These are phyloP conservation scores for Psilocybe cyanescens DNA, from an alignment of 768 basidiomycete genomes.

Conservation along the genomic window DNA sequence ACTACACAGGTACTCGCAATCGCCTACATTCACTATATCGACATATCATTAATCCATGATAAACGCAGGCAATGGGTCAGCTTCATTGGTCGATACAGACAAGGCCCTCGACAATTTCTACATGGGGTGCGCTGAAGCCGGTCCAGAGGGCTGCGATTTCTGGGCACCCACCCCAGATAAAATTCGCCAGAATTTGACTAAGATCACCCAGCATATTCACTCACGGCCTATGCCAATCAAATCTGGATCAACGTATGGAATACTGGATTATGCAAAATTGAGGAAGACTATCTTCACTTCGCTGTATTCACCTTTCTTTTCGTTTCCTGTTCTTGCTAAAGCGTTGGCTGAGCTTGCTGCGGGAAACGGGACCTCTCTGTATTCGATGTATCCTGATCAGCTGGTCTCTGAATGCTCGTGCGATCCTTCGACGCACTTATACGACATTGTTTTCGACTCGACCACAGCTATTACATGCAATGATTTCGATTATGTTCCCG, in stretches of 20 bases:
- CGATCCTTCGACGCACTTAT: neutral
- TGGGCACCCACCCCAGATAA: slow-evolving; percentile 33
- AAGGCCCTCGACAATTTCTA: slow-evolving; percentile 39
- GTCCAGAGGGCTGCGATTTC: slow-evolving; percentile 39
- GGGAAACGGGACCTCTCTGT: slow-evolving; percentile 28
- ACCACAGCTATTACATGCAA: slow-evolving; percentile 34
- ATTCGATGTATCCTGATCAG: neutral
- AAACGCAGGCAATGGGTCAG: slow-evolving; percentile 34
- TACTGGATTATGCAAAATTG: slow-evolving; percentile 37
- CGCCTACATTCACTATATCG: neutral
- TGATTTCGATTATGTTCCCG: slow-evolving; percentile 36
- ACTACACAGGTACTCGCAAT: slow-evolving; percentile 33
- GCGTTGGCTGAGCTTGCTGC: slow-evolving; percentile 35
- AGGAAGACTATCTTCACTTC: slow-evolving; percentile 32
- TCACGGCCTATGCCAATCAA: slow-evolving; percentile 35
- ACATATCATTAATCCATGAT: neutral
- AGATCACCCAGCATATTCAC: slow-evolving; percentile 32
- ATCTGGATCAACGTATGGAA: slow-evolving; percentile 30
- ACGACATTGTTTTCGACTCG: neutral
- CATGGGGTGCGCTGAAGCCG: slow-evolving; percentile 38
- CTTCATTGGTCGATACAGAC: slow-evolving; percentile 39
- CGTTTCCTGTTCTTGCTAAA: slow-evolving; percentile 36
- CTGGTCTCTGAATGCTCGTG: neutral
- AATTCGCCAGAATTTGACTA: slow-evolving; percentile 36
- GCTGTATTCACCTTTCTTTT: slow-evolving; percentile 35